phyloP scores from a whole-genome alignment of 495 filamentous ascomycete genomes.

The Aspergillus indologenus region DNA sequence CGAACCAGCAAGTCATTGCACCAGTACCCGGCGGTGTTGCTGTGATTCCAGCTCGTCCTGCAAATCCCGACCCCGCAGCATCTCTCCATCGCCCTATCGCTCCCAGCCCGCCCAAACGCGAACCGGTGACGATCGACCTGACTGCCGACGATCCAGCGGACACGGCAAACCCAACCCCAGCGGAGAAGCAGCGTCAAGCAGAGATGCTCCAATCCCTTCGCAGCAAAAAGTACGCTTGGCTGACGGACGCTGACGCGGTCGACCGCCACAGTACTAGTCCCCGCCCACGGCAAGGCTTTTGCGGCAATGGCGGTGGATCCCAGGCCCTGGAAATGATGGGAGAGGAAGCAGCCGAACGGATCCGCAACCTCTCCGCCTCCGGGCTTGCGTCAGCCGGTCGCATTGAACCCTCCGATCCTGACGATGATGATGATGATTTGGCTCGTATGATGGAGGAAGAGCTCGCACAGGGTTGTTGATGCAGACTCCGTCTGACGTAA shows the following conservation, averaged over 20 bases:
- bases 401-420: neutral
- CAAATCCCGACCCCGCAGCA: neutral
- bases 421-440: slow-evolving; percentile 21
- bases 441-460: slow-evolving; percentile 28
- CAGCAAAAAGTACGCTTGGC: slow-evolving; percentile 29
- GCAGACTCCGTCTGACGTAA: neutral
- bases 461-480: slow-evolving; percentile 17
- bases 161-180: slow-evolving; percentile 2
- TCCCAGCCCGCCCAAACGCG: neutral
- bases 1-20: neutral
- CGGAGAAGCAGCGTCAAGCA: slow-evolving; percentile 5
- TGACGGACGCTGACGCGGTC: slow-evolving; percentile 8
- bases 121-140: slow-evolving; percentile 25
- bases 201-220: slow-evolving; percentile 21
- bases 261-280: neutral
- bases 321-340: neutral
- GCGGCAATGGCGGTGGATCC: neutral
- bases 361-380: neutral
- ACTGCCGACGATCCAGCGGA: slow-evolving; percentile 15
- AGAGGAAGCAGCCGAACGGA: neutral
- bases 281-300: neutral
- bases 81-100: neutral
- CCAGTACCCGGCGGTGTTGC: neutral
- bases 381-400: slow-evolving; percentile 2
- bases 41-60: neutral